Evolutionary conservation across 371 early-diverging fungal species (phyloP), one percentile per base, ranked within the genome.

Genomic region (Neoconidiobolus thromboides): DNA sequence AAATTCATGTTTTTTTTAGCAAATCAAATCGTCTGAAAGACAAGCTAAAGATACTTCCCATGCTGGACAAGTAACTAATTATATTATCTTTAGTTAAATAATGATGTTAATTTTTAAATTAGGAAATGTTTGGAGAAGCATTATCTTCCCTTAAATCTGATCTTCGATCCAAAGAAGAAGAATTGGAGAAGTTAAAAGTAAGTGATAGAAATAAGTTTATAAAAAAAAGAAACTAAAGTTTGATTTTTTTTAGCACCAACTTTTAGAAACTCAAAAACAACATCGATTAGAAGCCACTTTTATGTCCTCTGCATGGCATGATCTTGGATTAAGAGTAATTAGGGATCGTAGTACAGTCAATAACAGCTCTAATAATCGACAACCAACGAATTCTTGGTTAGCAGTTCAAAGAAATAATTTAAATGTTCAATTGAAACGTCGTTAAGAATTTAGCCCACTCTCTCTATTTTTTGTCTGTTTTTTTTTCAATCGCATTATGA

Each of bases 301-400:
- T 58, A 80, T 91, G 61, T 69, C 80, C 36, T 80, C 85, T 9
- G 88, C 89, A 41, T 87, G 86, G 86, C 76, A 81, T 62, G 79
- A 82, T 60, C 58, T 81, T 37, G 76, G 71, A 0, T 67, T 72
- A 52, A 76, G 74, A 63, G 75, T 68, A 64, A 72, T 76, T 66
- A 65, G 81, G 65, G 84, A 75, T 39, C 65, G 60, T 65, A 68
- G 46, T 74, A 67, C 67, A 61, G 71, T 62, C 64, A 74, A 75
- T 59, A 70, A 76, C 61, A 56, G 71, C 65, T 48, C 73, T 56
- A 57, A 75, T 61, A 64, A 73, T 63, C 65, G 71, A 61, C 12
- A 70, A 3, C 69, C 69, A 36, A 81, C 85, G 0, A 76, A 71
- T 44, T 82, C 85, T 41, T 86, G 86, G 86, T 71, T 86, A 51